Evolutionary conservation across 1,284 basidiomycete species (phyloP), one percentile per base, ranked within the genome.

Genomic region (Ustilago cynodontis): DNA sequence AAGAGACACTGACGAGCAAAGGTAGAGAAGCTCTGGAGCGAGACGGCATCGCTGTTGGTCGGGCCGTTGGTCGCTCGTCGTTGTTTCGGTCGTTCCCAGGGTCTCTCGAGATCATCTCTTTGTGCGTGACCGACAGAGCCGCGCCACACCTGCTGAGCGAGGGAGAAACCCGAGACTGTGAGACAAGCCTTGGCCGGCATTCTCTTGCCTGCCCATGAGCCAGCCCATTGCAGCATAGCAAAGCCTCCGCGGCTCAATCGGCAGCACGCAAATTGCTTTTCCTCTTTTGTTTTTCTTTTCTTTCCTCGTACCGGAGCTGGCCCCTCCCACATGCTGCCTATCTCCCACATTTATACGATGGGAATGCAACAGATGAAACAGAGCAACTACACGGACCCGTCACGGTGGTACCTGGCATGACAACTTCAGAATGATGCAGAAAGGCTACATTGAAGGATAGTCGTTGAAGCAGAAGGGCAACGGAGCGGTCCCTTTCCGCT

Each of bases 51-150:
- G 59, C 59, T 59, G 10, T 50, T 59, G 18, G 66, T 63, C 51
- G 60, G 66, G 66, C 66, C 66, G 66, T 29, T 28, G 13, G 47
- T 28, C 10, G 49, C 51, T 69, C 60, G 66, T 58, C 18, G 24
- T 20, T 35, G 37, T n/a, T 28, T 62, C 66, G 60, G 66, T 69
- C 56, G 49, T 22, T 28, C n/a, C n/a, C 37, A 37, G 39, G 14
- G 43, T 43, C 26, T 37, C 37, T 41, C n/a, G 41, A 26, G 28
- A 45, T 20, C 43, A 24, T 18, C 20, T 18, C 35, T 58, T 29
- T n/a, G 18, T 14, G 47, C 47, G 26, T 29, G 47, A 28, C 47
- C 47, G 47, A 49, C 26, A 49, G 14, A 28, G 33, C 35, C 20
- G 28, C 39, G 47, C 29, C 26, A 28, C 24, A 6, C 16, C 14